Base-by-base conservation (phyloP, 768 basidiomycete species). In the Leucogyrophana mollusca region DNA sequence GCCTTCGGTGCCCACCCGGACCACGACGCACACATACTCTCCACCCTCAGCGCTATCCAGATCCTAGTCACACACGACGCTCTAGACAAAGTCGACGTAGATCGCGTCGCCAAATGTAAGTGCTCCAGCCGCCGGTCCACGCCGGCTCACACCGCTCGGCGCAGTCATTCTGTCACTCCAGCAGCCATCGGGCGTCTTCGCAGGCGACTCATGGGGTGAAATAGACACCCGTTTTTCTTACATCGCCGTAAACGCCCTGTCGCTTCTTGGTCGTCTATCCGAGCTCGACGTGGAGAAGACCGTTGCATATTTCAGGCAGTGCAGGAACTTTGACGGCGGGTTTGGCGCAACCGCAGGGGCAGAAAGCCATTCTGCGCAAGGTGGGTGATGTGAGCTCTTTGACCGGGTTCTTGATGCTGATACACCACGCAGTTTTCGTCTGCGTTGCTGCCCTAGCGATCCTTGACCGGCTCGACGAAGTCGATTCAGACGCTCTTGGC, bases 241-340 rank as follows among this genome's bases (percentile, higher is more conserved):
- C 69, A 90, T 88, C 58, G 89, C 90, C n/a, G 76, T 95, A 44
- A 81, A 77, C 42, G 84, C 87, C 0, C 73, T 99, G 0, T 88
- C 91, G 0, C 77, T 97, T 16, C 80, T 98, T 10, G 88, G 88
- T 1, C 73, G 76, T 96, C 30, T 13, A 30, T 13, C 27, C n/a
- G n/a, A n/a, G 27, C 27, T 75, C 83, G 49, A 74, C 76, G 68
- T 68, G 42, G 81, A 83, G 21, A 79, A 74, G 57, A 83, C 89
- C 0, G 79, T 89, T 8, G 71, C 66, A 6, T 92, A 95, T 64
- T 79, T 98, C 35, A 62, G 67, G 18, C 71, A 76, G 30, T 97
- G 96, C 67, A 77, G 74, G 59, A 99, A 98, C 64, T 97, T 93
- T 62, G 96, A 99, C 60, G 94, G 94, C 4, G 96, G 93, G 0